phyloP scores from a whole-genome alignment of 148 eudicot genomes.

The Linanthus parryae region DNA sequence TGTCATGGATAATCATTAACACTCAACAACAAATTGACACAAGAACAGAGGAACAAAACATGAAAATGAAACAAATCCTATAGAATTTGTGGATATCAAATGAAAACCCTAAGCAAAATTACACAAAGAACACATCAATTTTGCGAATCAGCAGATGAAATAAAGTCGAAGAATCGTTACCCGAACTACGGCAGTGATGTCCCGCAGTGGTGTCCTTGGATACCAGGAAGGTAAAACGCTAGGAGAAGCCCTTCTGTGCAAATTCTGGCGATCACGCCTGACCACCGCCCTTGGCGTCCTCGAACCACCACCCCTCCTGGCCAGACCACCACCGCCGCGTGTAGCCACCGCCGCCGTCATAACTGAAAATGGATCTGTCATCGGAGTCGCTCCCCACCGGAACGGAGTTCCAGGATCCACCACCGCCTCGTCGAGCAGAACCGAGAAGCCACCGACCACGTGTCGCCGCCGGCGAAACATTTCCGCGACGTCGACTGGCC shows the following conservation, averaged over 20 bases:
- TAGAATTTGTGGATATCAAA: too few species aligned
- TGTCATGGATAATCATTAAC: too few species aligned
- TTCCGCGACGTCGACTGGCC: conserved; percentile 42
- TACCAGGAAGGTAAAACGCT: conserved; percentile 60
- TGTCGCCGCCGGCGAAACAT: conserved; percentile 18
- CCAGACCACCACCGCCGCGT: conserved; percentile 8
- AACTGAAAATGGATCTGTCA: conserved; percentile 15
- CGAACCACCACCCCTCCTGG: conserved; percentile 11
- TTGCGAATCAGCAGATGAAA: background rate
- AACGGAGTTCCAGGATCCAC: conserved; percentile 19
- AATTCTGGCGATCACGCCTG: conserved; percentile 23
- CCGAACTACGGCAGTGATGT: conserved; percentile 48
- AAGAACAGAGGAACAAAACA: too few species aligned
- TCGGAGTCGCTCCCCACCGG: conserved; percentile 20
- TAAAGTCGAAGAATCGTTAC: conserved; percentile 24
- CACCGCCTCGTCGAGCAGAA: conserved; percentile 39
- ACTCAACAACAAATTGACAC: too few species aligned
- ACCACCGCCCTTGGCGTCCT: conserved; percentile 17
- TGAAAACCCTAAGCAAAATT: background rate
- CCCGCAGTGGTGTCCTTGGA: conserved; percentile 58
- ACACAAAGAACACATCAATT: too few species aligned
- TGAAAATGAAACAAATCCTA: too few species aligned
- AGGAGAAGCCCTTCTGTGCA: too few species aligned
- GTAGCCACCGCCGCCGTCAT: conserved; percentile 10
- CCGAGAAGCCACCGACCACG: conserved; percentile 21